Evolutionary conservation across 495 filamentous ascomycete species (phyloP).

Genomic region (Recurvomyces mirabilis): DNA sequence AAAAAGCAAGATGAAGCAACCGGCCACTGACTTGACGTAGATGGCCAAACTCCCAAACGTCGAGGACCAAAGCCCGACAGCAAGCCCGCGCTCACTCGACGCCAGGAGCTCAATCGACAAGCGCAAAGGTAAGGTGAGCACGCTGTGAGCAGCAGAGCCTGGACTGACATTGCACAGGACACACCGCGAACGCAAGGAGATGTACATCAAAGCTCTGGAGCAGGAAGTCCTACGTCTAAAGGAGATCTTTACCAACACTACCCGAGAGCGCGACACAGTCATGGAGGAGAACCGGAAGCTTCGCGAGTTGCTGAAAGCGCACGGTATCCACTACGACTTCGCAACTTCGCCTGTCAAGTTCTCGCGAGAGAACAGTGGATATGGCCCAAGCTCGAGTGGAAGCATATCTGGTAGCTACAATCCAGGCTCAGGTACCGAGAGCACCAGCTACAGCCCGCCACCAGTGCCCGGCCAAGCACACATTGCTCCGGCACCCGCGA

Average conservation of each 20-base stretch:
- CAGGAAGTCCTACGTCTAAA: conserved; percentile 69
- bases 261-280: conserved; percentile 53
- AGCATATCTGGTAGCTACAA: conserved; percentile 50
- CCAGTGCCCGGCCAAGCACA: conserved; percentile 19
- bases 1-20: not conserved
- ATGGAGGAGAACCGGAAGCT: conserved; percentile 68
- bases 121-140: conserved; percentile 64
- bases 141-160: not conserved
- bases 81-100: conserved; percentile 84
- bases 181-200: conserved; percentile 92
- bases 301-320: conserved; percentile 58
- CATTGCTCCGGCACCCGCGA: not conserved
- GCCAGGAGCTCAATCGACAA: conserved; percentile 90
- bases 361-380: conserved; percentile 24
- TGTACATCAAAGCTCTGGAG: conserved; percentile 88
- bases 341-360: conserved; percentile 17
- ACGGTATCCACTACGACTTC: conserved; percentile 52
- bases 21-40: conserved; percentile 30
- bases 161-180: conserved; percentile 43
- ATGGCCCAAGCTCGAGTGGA: conserved; percentile 30
- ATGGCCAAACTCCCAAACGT: conserved; percentile 78
- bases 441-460: conserved; percentile 32
- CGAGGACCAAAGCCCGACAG: conserved; percentile 93
- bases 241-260: conserved; percentile 49
- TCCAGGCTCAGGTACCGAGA: conserved; percentile 32